Base-by-base conservation (phyloP, 2,329 filamentous ascomycete genomes). In the Aureobasidium subglaciale region DNA sequence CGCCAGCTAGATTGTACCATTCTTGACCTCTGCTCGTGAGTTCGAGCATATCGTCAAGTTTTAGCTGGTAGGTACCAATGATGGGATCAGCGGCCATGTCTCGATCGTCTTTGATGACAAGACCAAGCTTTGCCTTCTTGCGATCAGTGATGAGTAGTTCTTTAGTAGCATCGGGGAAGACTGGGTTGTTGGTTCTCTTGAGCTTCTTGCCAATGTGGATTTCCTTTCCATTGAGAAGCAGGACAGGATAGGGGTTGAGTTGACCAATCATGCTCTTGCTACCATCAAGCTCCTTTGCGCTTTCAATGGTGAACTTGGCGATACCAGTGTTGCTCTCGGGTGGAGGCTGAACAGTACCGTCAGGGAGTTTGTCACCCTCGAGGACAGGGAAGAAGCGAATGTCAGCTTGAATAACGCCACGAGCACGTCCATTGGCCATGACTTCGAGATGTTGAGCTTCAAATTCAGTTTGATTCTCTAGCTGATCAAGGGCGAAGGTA, bases 181-280 rank as follows among this genome's bases (percentile, higher is more conserved):
- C 91, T 7, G 93, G 93, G 64, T 96, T 93, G 74, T 99, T 99
- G 58, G 90, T 97, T 59, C 92, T 86, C 80, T 97, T 99, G 64
- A 96, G 80, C 71, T 91, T 95, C 73, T 90, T 89, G 53, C 91
- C 95, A 56, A 84, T 80, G 64, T 96, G 90, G 4, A 97, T 81
- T 68, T 95, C 87, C 72, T 93, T 95, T 60, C 90, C 88, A 65
- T 99, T 99, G 63, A 99, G 82, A 41, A 96, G 79, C 49, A 99
- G 79, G 29, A 85, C 79, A 9, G 89, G 91, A 63, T 97, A 99
- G 1, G 93, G 93, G 71, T 90, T 97, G 43, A 99, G 84, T 60
- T 86, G 80, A 27, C 93, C 93, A 58, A 97, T 85, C 67, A 99
- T 75, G 71, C 90, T 96, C 84, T 93, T 96, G 61, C 83, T 87